Percentiles rank a stretch among this genome's conserved stretches.
Evolutionary conservation across 768 basidiomycete genomes (phyloP).

Genomic region (Gautieria morchelliformis): DNA sequence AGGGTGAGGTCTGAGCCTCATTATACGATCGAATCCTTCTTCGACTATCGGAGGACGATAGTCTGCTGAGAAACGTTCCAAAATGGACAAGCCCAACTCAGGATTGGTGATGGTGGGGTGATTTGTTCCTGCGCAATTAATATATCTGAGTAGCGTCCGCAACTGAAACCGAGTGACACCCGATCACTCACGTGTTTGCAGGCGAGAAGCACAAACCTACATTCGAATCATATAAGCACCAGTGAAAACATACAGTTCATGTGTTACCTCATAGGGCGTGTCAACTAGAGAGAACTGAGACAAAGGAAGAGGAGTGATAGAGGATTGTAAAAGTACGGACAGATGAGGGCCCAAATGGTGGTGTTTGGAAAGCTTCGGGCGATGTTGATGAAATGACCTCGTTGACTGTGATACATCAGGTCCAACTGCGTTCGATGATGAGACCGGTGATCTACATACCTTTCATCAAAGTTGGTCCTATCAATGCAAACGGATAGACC

Average conservation of each 20-base stretch:
- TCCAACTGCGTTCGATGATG: not conserved
- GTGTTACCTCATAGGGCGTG: constrained; percentile 58
- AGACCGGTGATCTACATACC: constrained; percentile 28
- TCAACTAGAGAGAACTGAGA: constrained; percentile 30
- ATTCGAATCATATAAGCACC: not conserved
- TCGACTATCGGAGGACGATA: constrained; percentile 42
- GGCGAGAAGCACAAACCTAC: constrained; percentile 4
- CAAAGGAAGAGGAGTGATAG: too few species aligned
- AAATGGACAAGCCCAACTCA: constrained; percentile 47
- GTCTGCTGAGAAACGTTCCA: constrained; percentile 55
- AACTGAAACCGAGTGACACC: not conserved
- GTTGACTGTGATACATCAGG: constrained; percentile 37
- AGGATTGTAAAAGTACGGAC: constrained; percentile 1
- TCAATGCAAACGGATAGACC: constrained; percentile 75
- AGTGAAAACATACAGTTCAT: not conserved
- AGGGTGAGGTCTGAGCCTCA: constrained; percentile 11
- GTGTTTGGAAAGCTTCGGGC: constrained; percentile 57
- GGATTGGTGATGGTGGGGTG: constrained; percentile 70
- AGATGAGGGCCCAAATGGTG: constrained; percentile 63
- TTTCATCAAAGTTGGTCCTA: constrained; percentile 63
- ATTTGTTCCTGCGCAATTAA: constrained; percentile 37
- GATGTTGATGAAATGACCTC: constrained; percentile 66
- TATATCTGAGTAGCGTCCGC: not conserved
- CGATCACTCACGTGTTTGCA: not conserved
- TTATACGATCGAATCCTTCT: constrained; percentile 61